Evolutionary conservation across 202 grass and related monocot species (phyloP), one percentile per base, ranked within the genome.

Genomic region (Schoenoplectus tabernaemontani): DNA sequence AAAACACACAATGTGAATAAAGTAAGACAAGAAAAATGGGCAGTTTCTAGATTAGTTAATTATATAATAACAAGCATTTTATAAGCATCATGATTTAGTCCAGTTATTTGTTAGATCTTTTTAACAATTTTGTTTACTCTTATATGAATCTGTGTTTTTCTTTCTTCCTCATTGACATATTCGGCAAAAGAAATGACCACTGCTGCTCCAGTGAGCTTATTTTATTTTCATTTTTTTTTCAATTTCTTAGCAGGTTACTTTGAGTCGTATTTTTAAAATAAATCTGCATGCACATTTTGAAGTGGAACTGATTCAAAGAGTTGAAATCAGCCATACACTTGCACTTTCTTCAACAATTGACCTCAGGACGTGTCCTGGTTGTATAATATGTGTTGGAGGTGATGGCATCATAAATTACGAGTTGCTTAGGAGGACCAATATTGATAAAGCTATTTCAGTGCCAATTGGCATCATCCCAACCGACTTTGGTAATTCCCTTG

Each of bases 391-490:
- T 82, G 84, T 97, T 60, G 94, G 94, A 57, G 91, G 94, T 13
- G 94, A 97, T 90, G 94, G 91, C 77, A 91, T 97, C 9, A 83
- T 93, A 79, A 97, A 97, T 84, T 91, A 98, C 71, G 95, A 89
- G 75, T 86, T 98, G 58, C 86, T 93, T 69, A 83, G 74, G 82
- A 93, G 95, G 93, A 87, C 87, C 28, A 83, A 93, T 81, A 67
- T 79, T 71, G 77, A 89, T 41, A 82, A 85, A 87, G 86, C 82
- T 73, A 78, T 90, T 86, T 86, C 74, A 51, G 64, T 89, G 36
- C 95, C 95, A 36, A 94, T 97, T 78, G 95, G 95, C 43, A 87
- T 97, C 78, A 86, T 97, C 76, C 95, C 91, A 50, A 79, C 86
- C 83, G 95, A 91, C 77, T 97, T 91, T 76, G 95, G 94, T 64